These are phyloP conservation scores for Plasmodium berghei DNA, from an alignment of 169 alveolate genomes.

Conservation along the genomic window DNA sequence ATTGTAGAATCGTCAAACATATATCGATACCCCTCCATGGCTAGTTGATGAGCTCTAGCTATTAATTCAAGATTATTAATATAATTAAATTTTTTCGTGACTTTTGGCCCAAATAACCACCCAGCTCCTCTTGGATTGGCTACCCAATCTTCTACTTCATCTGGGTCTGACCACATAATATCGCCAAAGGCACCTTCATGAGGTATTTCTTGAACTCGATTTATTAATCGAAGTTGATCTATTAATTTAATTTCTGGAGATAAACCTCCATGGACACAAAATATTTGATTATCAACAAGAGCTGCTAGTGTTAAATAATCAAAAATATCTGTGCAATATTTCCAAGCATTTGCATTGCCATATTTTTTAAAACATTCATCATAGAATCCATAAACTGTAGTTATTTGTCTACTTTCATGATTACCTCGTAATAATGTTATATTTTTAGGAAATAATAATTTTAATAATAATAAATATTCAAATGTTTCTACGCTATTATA, in stretches of 20 bases:
- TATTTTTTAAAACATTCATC: slow-evolving; percentile 99
- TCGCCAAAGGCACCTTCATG: slow-evolving; percentile 99
- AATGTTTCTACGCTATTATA: slow-evolving; percentile 98
- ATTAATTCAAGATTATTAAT: slow-evolving; percentile 95
- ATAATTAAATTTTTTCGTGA: slow-evolving; percentile 94
- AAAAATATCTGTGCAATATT: slow-evolving; percentile 97
- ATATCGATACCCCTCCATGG: slow-evolving; percentile 99
- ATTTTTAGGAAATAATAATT: slow-evolving; percentile 97
- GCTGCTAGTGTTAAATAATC: slow-evolving; percentile 98
- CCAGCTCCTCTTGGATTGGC: slow-evolving; percentile 99
- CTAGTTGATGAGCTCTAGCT: slow-evolving; percentile 99
- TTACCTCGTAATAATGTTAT: slow-evolving; percentile 98
- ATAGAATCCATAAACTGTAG: slow-evolving; percentile 99
- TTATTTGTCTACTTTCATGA: slow-evolving; percentile 98
- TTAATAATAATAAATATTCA: slow-evolving; percentile 95
- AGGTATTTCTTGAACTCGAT: slow-evolving; percentile 98
- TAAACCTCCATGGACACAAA: slow-evolving; percentile 99
- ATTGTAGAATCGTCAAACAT: slow-evolving; percentile 94
- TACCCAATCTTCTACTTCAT: slow-evolving; percentile 99
- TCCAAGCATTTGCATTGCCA: slow-evolving; percentile 98
- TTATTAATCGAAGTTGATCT: slow-evolving; percentile 95
- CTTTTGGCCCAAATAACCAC: slow-evolving; percentile 98
- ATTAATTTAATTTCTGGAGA: slow-evolving; percentile 95
- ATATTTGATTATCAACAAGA: slow-evolving; percentile 95
- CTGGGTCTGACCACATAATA: slow-evolving; percentile 99